Percentiles rank a stretch among this genome's conserved stretches.
These are phyloP conservation scores for Heimioporus sp. DNA, from an alignment of 768 basidiomycete genomes.

Conservation along the genomic window DNA sequence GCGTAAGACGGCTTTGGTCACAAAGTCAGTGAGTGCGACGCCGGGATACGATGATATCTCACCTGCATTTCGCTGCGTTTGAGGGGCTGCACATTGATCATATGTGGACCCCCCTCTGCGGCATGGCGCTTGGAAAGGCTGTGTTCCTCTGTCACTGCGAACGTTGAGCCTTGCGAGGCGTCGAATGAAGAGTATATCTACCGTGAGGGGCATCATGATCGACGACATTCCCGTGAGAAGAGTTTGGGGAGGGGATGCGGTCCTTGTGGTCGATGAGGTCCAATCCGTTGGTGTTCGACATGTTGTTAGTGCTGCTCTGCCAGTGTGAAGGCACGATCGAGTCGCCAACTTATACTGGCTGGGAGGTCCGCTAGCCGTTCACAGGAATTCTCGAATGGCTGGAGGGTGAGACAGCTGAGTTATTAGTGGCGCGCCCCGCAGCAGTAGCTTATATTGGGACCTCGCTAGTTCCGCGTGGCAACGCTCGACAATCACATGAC, in stretches of 20 bases:
- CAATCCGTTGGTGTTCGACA: conserved; percentile 26
- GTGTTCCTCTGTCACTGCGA: conserved; percentile 64
- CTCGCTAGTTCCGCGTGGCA: too few relatives aligned
- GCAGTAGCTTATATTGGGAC: too few relatives aligned
- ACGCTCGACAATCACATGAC: too few relatives aligned
- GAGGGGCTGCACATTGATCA: conserved; percentile 83
- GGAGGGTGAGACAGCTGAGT: too few relatives aligned
- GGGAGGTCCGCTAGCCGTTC: background rate
- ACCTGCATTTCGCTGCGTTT: conserved; percentile 89
- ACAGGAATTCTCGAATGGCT: background rate
- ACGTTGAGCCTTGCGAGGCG: conserved; percentile 10
- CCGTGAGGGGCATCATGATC: conserved; percentile 70
- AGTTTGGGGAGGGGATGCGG: conserved; percentile 41
- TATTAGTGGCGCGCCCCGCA: background rate
- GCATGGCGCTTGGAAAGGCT: conserved; percentile 32
- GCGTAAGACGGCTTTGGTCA: conserved; percentile 76
- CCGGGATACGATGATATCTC: conserved; percentile 7
- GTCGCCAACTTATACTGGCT: conserved; percentile 15
- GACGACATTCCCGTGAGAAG: conserved; percentile 60
- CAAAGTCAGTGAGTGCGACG: conserved; percentile 5
- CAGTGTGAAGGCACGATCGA: background rate
- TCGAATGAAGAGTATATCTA: conserved; percentile 29
- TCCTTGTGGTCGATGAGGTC: conserved; percentile 47
- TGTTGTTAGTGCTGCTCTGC: background rate
- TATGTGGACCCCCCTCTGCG: conserved; percentile 31